Conservation (phyloP, 1,139 yeast genomes). For the Blastobotrys apis region DNA sequence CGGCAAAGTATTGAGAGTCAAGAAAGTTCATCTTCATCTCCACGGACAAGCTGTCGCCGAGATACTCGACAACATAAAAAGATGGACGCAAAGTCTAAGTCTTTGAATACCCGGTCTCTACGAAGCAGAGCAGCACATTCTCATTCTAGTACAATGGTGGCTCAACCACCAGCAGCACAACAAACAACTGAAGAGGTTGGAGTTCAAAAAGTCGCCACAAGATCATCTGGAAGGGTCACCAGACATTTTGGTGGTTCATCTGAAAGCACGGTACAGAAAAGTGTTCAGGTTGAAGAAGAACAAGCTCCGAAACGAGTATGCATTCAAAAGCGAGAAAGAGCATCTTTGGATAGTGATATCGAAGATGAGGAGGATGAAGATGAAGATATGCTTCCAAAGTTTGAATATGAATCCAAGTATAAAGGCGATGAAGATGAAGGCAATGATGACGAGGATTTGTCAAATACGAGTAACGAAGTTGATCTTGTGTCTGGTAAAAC, state of each 20-base stretch:
- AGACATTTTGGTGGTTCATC: neutral
- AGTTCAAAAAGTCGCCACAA: neutral
- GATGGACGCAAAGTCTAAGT: neutral
- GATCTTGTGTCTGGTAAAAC: slow-evolving; percentile 8
- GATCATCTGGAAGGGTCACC: neutral
- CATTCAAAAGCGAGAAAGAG: neutral
- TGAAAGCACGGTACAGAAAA: neutral
- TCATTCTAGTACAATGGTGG: neutral
- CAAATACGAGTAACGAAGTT: slow-evolving; percentile 2
- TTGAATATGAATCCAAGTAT: slow-evolving; percentile 24
- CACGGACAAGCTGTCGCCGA: neutral
- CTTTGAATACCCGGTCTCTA: neutral
- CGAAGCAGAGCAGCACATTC: slow-evolving; percentile 6
- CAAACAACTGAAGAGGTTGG: neutral
- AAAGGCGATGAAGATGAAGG: slow-evolving; percentile 19
- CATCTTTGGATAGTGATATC: slow-evolving; percentile 1
- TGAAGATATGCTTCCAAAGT: slow-evolving; percentile 25
- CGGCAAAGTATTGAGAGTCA: slow-evolving; percentile 8
- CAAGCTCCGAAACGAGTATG: slow-evolving; percentile 4
- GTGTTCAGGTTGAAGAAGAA: slow-evolving; percentile 2
- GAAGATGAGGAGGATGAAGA: slow-evolving; percentile 14
- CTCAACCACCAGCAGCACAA: neutral
- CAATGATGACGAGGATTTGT: slow-evolving; percentile 10
- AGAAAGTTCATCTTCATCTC: neutral
- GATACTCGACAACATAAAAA: neutral